Base-by-base conservation (phyloP, 2,329 filamentous ascomycete species). In the Penicillium sp. region DNA sequence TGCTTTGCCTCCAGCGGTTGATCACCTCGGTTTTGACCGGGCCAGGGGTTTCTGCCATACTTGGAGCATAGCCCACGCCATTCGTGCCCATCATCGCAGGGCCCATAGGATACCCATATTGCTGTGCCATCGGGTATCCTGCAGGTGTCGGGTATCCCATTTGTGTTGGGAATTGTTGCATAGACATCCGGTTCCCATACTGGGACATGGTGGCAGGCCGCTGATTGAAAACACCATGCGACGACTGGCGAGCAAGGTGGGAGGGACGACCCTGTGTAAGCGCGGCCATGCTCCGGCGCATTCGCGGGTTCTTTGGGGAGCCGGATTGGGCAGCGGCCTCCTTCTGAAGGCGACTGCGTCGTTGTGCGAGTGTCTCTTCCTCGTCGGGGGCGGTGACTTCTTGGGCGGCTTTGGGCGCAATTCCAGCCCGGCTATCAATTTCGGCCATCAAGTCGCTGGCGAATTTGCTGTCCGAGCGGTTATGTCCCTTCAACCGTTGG, bases 1-100 rank as follows among this genome's bases (percentile, higher is more conserved):
- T 69, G 53, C 74, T 75, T 59, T 80, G 75, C 64, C 83, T 78
- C 83, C 83, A 86, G 34, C 78, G 80, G 72, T 86, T 82, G 69
- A 86, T 84, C 55, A 81, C 73, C 55, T 80, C 82, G 51, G 81
- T 73, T 64, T 83, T 81, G 50, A 73, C 73, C 5, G 76, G 71
- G 65, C 82, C 76, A 65, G 67, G 64, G 29, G 67, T 68, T 55
- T 70, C 66, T 29, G 66, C 64, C 60, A 65, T 62, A 51, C 59
- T 68, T 6, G 67, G 60, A 15, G 62, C 54, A 58, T 72, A 68
- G 23, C 55, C 65, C 56, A 68, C 56, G 29, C 64, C 58, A 42
- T 64, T 64, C 61, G 65, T 65, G 6, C 65, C 64, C 50, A 67
- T 52, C 37, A 65, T 62, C 23, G 63, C 64, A 55, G 66, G 57